Evolutionary conservation across 192 early-diverging fungal genomes (phyloP).

Genomic region (Spizellomyces sp.): DNA sequence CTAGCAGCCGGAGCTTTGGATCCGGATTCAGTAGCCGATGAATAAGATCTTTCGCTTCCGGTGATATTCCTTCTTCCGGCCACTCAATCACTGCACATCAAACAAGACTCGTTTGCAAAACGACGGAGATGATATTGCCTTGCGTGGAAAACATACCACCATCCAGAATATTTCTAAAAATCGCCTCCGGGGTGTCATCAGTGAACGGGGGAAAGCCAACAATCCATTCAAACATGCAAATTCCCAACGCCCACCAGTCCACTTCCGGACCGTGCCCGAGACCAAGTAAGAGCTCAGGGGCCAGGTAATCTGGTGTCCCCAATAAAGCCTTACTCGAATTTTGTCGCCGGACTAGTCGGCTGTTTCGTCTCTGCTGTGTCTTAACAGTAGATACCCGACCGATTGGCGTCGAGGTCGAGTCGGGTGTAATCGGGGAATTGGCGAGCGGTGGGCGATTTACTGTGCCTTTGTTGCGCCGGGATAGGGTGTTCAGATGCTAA

Average conservation of each 20-base stretch:
- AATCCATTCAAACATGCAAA: conserved; percentile 89
- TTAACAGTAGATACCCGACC: background rate
- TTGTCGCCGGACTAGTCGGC: conserved; percentile 1
- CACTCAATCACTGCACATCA: conserved; percentile 59
- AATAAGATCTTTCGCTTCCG: conserved; percentile 73
- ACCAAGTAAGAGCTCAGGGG: conserved; percentile 89
- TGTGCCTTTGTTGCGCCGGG: too few species aligned
- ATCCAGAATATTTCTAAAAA: conserved; percentile 89
- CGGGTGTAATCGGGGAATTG: background rate
- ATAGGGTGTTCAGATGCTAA: too few species aligned
- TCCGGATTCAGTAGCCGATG: conserved; percentile 74
- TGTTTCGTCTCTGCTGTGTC: background rate
- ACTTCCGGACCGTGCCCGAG: conserved; percentile 82
- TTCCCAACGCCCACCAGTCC: conserved; percentile 96
- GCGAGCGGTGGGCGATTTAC: too few species aligned
- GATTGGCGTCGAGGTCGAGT: conserved; percentile 1
- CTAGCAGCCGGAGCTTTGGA: conserved; percentile 64
- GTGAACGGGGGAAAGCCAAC: conserved; percentile 89
- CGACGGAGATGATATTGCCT: background rate
- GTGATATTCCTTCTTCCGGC: conserved; percentile 61
- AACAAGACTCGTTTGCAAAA: background rate
- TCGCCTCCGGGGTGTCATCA: conserved; percentile 81
- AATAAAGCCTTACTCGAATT: conserved; percentile 36
- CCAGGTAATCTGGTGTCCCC: conserved; percentile 94
- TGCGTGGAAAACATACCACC: conserved; percentile 8